phyloP scores from a whole-genome alignment of 805 yeast genomes.

The Blastobotrys mokoenaii region DNA sequence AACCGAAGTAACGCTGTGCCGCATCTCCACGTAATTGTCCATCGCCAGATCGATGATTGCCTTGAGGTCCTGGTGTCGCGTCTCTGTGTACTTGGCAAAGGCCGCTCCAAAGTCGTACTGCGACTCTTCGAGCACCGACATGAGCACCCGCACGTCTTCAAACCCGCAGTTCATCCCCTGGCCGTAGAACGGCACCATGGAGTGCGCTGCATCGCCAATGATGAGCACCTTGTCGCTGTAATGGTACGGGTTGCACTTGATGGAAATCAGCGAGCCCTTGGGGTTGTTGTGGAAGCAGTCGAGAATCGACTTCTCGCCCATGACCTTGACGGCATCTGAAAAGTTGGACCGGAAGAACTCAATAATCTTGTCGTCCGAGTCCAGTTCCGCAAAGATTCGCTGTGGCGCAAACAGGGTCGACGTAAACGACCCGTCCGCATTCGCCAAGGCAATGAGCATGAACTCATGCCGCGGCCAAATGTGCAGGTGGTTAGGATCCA shows the following conservation, averaged over 20 bases:
- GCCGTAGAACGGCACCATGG: conserved; percentile 97
- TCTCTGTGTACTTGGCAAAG: conserved; percentile 44
- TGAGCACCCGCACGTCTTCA: conserved; percentile 72
- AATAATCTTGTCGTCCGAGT: conserved; percentile 36
- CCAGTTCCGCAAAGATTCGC: conserved; percentile 46
- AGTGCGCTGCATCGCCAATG: conserved; percentile 90
- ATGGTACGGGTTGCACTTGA: conserved; percentile 63
- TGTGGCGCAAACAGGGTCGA: conserved; percentile 84
- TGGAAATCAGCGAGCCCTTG: conserved; percentile 68
- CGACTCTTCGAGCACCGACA: conserved; percentile 37
- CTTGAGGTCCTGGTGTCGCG: conserved; percentile 56
- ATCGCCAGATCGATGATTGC: conserved; percentile 75
- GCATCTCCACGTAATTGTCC: conserved; percentile 80
- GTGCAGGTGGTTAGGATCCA: conserved; percentile 72
- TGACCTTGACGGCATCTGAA: conserved; percentile 63
- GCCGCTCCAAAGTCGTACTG: conserved; percentile 38
- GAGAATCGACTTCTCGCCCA: conserved; percentile 50
- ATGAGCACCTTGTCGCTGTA: conserved; percentile 53
- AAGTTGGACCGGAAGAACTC: conserved; percentile 54
- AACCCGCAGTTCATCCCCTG: conserved; percentile 97
- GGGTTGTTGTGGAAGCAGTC: conserved; percentile 53
- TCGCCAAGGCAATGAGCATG: conserved; percentile 88
- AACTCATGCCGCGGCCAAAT: conserved; percentile 85
- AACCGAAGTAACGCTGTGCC: conserved; percentile 61
- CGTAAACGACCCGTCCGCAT: conserved; percentile 78